phyloP scores from a whole-genome alignment of 495 filamentous ascomycete species.

The Mycothermus thermophilus region DNA sequence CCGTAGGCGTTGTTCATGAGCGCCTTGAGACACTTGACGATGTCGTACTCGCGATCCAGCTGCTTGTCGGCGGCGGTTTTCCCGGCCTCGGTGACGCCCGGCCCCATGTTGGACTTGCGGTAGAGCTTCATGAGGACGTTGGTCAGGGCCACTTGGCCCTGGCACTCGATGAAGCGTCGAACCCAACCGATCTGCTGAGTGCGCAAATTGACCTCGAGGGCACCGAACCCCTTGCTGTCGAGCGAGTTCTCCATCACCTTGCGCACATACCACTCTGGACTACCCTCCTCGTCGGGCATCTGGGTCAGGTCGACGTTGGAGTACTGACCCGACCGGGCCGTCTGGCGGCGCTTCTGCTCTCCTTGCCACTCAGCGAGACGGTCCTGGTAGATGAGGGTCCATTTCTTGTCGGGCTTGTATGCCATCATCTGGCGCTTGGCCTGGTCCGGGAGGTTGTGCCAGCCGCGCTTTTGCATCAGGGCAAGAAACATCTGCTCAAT shows the following conservation, averaged over 20 bases:
- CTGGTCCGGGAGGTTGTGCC: constrained; percentile 93
- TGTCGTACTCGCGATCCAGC: constrained; percentile 90
- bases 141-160: constrained; percentile 91
- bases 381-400: constrained; percentile 93
- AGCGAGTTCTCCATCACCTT: constrained; percentile 94
- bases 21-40: constrained; percentile 92
- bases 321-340: constrained; percentile 52
- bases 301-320: constrained; percentile 43
- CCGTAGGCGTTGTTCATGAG: constrained; percentile 99
- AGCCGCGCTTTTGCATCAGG: constrained; percentile 93
- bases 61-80: constrained; percentile 76
- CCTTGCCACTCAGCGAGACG: constrained; percentile 84
- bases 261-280: constrained; percentile 95
- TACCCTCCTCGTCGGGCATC: constrained; percentile 82
- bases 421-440: constrained; percentile 89
- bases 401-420: constrained; percentile 88
- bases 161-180: constrained; percentile 88
- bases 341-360: constrained; percentile 74
- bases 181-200: constrained; percentile 99
- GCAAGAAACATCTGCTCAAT: constrained; percentile 88
- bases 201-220: constrained; percentile 81
- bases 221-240: constrained; percentile 77
- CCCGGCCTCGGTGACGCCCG: constrained; percentile 49
- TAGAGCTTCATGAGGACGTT: constrained; percentile 91
- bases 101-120: constrained; percentile 63